phyloP scores from a whole-genome alignment of 495 filamentous ascomycete species.

The Sphaerosporella brunnea region DNA sequence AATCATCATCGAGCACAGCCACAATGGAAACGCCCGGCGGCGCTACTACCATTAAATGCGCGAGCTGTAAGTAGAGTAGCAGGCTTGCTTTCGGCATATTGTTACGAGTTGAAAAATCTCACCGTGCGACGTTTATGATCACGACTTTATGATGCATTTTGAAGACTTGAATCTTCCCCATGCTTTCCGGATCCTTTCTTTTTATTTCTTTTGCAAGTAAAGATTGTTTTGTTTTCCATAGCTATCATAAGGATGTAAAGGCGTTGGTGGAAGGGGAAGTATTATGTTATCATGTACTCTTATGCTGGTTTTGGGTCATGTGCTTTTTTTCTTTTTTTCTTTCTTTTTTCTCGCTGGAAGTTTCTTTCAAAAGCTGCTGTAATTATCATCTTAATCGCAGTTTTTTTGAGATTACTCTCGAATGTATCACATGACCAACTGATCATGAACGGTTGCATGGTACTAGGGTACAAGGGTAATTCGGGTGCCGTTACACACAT shows the following conservation, averaged over 20 bases:
- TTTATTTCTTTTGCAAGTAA: too few species aligned
- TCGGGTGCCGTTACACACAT: too few species aligned
- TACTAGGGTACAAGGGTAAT: too few species aligned
- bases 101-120: background rate
- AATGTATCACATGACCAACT: too few species aligned
- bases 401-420: too few species aligned
- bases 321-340: slow-evolving; percentile 7
- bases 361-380: too few species aligned
- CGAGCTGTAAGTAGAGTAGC: too few species aligned
- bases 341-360: background rate
- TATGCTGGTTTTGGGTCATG: slow-evolving; percentile 7
- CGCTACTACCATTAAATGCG: slow-evolving; percentile 23
- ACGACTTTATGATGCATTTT: slow-evolving; percentile 1
- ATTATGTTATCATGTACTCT: slow-evolving; percentile 10
- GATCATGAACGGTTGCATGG: too few species aligned
- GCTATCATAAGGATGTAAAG: too few species aligned
- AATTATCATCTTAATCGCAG: slow-evolving; percentile 3
- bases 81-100: slow-evolving; percentile 1
- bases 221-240: too few species aligned
- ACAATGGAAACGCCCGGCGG: slow-evolving; percentile 9
- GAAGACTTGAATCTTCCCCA: too few species aligned
- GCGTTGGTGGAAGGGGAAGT: slow-evolving; percentile 1
- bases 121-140: background rate
- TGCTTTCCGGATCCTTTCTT: too few species aligned
- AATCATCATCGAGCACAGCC: slow-evolving; percentile 19